Evolutionary conservation across 257 asterid genomes (phyloP), one percentile per base, ranked within the genome.

Genomic region (Penstemon newberryi): DNA sequence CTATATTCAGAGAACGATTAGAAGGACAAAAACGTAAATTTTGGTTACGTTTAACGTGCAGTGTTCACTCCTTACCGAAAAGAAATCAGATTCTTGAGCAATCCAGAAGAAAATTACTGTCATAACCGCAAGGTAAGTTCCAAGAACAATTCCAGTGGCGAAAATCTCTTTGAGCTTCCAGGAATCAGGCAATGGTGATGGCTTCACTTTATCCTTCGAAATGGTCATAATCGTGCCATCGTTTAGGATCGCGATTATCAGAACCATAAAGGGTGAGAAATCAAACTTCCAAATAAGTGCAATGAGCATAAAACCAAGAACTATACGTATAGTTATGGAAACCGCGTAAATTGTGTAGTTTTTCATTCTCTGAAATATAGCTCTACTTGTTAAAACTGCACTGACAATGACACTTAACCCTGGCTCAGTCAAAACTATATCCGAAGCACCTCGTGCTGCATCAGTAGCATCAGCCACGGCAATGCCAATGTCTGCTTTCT

Each of bases 291-390:
- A 84, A 39, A 82, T 84, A 13, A 84, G 74, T 43, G 90, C 90
- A 40, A 84, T 70, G 70, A 82, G 84, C 87, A 82, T 65, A 73
- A 84, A 60, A 73, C 95, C 73, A 81, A 90, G 95, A 90, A 93
- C 99, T 63, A 93, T 90, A 83, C 99, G 98, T 51, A 92, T 92
- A 36, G 98, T 92, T 75, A 92, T 92, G 75, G 98, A 90, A 75
- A 92, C 98, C 19, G 98, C 98, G 59, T 92, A 92, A 12, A 62
- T 62, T 44, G 67, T 62, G 55, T 62, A 62, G 10, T 57, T 69
- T 15, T 57, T 44, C 73, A 69, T 69, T 38, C 73, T 69, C 38
- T 46, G 73, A 18, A 69, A 57, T 15, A 57, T 45, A 5, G 67
- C 67, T 19, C 67, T 10, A 42, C 67, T 62, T 7, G 67, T 62